phyloP scores from a whole-genome alignment of 176 grass and related monocot species.

The Miscanthus lutarioriparius region DNA sequence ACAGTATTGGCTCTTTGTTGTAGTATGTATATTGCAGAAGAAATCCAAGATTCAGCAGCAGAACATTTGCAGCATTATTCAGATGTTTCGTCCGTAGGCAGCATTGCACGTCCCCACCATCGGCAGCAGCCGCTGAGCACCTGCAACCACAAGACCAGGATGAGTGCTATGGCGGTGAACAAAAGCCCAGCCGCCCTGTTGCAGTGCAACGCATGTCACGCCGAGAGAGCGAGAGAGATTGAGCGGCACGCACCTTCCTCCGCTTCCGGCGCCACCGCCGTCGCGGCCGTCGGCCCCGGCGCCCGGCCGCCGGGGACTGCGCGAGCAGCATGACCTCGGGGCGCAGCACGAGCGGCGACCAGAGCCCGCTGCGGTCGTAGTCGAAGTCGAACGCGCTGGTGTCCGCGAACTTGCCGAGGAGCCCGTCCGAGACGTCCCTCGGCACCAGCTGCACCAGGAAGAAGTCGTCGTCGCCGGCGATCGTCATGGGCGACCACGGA shows the following conservation, averaged over 20 bases:
- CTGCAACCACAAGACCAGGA: neutral
- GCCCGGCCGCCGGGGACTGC: slow-evolving; percentile 11
- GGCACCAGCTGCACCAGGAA: slow-evolving; percentile 60
- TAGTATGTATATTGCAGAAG: neutral
- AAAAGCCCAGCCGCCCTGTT: neutral
- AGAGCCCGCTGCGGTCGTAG: slow-evolving; percentile 72
- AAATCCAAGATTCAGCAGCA: neutral
- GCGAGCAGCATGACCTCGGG: slow-evolving; percentile 47
- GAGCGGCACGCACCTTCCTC: slow-evolving; percentile 31
- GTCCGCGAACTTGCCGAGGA: slow-evolving; percentile 79
- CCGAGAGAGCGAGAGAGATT: neutral
- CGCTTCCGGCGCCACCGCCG: slow-evolving; percentile 28
- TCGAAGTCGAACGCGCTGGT: slow-evolving; percentile 84
- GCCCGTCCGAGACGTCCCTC: slow-evolving; percentile 55
- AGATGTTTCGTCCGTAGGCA: neutral
- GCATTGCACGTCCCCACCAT: slow-evolving; percentile 13
- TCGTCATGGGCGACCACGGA: neutral
- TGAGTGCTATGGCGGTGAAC: neutral
- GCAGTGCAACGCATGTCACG: neutral
- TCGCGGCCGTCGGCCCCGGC: neutral
- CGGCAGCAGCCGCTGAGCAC: slow-evolving; percentile 31
- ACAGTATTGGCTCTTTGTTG: too few species aligned
- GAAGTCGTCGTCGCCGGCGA: neutral
- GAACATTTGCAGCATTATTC: neutral
- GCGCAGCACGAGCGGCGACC: slow-evolving; percentile 75